A percentile compares a stretch with the other conserved stretches of the same genome.
phyloP scores from a whole-genome alignment of 2,329 filamentous ascomycete genomes.

The Phialophora verrucosa region DNA sequence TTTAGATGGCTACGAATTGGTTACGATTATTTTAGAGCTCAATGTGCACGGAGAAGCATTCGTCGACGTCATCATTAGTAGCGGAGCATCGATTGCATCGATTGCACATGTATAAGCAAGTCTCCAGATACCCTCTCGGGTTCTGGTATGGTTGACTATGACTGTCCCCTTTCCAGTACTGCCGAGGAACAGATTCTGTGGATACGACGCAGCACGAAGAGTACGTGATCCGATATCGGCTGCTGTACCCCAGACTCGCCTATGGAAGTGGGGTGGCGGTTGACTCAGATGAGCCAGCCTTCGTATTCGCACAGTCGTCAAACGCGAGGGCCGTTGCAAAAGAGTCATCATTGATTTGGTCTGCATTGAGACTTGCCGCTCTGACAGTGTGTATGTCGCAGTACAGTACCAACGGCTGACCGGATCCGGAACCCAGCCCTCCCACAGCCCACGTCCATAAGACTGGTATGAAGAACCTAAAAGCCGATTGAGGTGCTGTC shows the following conservation, averaged over 20 bases:
- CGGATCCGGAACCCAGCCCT: neutral
- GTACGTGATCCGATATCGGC: conserved; percentile 17
- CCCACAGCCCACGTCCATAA: neutral
- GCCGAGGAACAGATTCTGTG: neutral
- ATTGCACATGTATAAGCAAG: neutral
- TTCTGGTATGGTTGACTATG: neutral
- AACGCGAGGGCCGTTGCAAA: neutral
- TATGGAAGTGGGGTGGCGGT: neutral
- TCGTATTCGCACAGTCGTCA: neutral
- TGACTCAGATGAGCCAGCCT: neutral
- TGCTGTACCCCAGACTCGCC: conserved; percentile 7
- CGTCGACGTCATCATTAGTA: neutral
- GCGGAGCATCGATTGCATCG: neutral
- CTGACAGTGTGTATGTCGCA: neutral
- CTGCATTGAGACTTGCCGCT: neutral
- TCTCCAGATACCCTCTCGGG: neutral
- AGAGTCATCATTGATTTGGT: neutral
- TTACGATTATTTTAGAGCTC: neutral
- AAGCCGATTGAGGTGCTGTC: neutral
- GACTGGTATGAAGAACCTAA: neutral
- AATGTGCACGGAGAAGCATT: neutral
- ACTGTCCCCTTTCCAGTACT: neutral
- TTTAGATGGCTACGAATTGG: conserved; percentile 17
- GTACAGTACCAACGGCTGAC: neutral
- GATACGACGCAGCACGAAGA: neutral